Base-by-base conservation (phyloP, 148 eudicot genomes). In the Arctostaphylos glauca region DNA sequence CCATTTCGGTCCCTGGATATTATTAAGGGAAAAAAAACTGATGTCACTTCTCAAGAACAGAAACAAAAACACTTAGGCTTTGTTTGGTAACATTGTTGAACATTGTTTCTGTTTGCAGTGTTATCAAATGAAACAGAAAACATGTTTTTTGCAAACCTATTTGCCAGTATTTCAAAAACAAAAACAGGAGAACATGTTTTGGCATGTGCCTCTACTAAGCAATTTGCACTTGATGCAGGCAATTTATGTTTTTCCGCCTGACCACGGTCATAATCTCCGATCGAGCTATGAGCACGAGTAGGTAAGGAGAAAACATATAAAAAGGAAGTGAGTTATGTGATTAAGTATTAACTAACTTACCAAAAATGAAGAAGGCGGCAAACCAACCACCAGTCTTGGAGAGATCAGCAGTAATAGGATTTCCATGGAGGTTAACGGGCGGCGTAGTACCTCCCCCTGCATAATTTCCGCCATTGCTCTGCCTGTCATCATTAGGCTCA, bases 351-450 rank as follows among this genome's bases (percentile, higher is more conserved):
- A 31, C 38, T 31, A 23, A 54, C n/a, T 19, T 84, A 94, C 98
- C 98, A 56, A 94, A 94, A 76, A 94, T 94, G 91, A 94, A 94
- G 83, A 91, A 85, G 19, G 98, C 93, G 13, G 98, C 92, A 82
- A 92, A 44, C 98, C 98, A 94, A 18, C 96, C 98, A 52, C 98
- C 98, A 2, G 98, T 94, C 79, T 87, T 94, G 83, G 92, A 85
- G 53, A 93, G 87, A 80, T 89, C 86, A 23, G 93, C 70, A 44
- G 2, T 16, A 16, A 94, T 84, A 8, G 96, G 93, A 85, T 91
- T 91, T 47, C 93, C 87, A 38, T 84, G 98, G 76, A 94, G 83
- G 60, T 90, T 91, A 38, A 94, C 96, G 19, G 5, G 3, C 0
- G 95, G 96, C 15, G 95, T 94, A 43, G 95, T 88, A 6, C 86